phyloP scores from a whole-genome alignment of 2,329 filamentous ascomycete genomes.

The Colletotrichum magnum region DNA sequence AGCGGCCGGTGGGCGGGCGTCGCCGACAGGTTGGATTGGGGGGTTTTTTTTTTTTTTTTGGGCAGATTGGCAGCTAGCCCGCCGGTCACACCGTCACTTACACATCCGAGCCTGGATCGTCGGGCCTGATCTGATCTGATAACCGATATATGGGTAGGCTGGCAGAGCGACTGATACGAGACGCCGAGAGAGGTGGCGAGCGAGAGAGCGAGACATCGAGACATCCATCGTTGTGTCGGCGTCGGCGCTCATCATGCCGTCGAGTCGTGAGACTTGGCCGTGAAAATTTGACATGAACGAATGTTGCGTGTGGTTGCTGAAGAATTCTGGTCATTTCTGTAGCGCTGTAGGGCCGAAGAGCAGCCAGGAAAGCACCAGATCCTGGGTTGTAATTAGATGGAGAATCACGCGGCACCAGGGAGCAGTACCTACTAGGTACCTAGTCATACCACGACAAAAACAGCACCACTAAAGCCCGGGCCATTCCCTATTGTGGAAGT shows the following conservation, averaged over 20 bases:
- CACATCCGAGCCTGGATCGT: slow-evolving; percentile 16
- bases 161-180: slow-evolving; percentile 11
- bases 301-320: slow-evolving; percentile 13
- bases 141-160: slow-evolving; percentile 2
- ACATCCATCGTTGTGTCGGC: too few species aligned
- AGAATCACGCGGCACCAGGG: slow-evolving; percentile 27
- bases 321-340: slow-evolving; percentile 9
- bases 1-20: slow-evolving; percentile 20
- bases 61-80: slow-evolving; percentile 16
- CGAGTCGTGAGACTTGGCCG: slow-evolving; percentile 12
- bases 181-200: slow-evolving; percentile 29
- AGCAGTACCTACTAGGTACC: too few species aligned
- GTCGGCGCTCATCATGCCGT: not conserved
- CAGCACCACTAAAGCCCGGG: slow-evolving; percentile 13
- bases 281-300: not conserved
- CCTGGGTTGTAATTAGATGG: slow-evolving; percentile 6
- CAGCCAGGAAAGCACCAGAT: slow-evolving; percentile 31
- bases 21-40: slow-evolving; percentile 28
- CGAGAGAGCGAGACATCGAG: slow-evolving; percentile 22
- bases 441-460: not conserved
- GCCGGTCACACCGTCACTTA: slow-evolving; percentile 14
- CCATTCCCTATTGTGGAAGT: too few species aligned
- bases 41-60: not conserved
- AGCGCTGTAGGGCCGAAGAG: slow-evolving; percentile 29
- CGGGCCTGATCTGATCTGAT: slow-evolving; percentile 35